Conservation (phyloP, 2,329 filamentous ascomycete species). For the Metarhizium album region DNA sequence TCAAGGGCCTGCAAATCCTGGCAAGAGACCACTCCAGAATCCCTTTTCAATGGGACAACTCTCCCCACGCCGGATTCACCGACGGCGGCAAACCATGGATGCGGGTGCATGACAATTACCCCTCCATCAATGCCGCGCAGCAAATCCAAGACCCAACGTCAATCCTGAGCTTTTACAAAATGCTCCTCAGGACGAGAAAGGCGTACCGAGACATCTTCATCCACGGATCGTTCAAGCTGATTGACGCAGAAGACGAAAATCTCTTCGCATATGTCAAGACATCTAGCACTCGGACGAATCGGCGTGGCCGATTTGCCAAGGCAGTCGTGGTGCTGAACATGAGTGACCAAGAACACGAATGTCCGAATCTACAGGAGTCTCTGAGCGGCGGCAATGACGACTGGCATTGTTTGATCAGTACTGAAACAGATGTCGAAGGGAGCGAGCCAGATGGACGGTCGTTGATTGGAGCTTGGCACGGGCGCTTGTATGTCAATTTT, state of each 20-base stretch:
- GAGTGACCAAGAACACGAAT: not conserved
- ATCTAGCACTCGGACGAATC: not conserved
- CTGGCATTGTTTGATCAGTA: not conserved
- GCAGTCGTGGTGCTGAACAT: not conserved
- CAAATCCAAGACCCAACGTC: constrained; percentile 34
- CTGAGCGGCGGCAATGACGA: not conserved
- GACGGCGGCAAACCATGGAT: constrained; percentile 48
- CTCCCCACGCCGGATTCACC: constrained; percentile 51
- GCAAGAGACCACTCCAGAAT: constrained; percentile 54
- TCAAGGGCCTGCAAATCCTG: constrained; percentile 43
- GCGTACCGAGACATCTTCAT: constrained; percentile 48
- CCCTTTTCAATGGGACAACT: constrained; percentile 55
- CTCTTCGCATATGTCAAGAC: constrained; percentile 45
- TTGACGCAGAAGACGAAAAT: constrained; percentile 37
- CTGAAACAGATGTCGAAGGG: not conserved
- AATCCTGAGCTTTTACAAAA: constrained; percentile 50
- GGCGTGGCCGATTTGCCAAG: not conserved
- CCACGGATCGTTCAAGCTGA: constrained; percentile 47
- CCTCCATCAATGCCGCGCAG: constrained; percentile 41
- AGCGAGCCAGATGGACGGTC: not conserved
- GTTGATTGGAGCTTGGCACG: not conserved
- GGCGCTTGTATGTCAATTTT: not conserved
- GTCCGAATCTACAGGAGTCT: not conserved
- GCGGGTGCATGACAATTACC: constrained; percentile 50
- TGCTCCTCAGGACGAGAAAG: constrained; percentile 39